A percentile compares a stretch with the other conserved stretches of the same genome.
Conservation (phyloP, 2,329 filamentous ascomycete species). For the Xylariaceae sp. region DNA sequence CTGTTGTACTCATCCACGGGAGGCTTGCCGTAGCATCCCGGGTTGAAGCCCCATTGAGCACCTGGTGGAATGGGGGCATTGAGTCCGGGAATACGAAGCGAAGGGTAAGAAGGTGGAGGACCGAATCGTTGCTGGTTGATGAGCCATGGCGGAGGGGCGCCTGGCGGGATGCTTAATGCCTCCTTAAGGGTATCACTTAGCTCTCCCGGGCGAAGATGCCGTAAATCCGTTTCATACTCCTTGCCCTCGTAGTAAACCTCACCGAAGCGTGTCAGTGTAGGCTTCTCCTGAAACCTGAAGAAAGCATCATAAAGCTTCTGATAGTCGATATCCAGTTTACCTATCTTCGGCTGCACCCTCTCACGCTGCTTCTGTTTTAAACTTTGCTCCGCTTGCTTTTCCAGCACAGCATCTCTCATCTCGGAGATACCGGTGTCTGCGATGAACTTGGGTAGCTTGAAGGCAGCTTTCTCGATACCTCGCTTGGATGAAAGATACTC, state of each 20-base stretch:
- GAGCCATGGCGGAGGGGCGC: slow-evolving; percentile 93
- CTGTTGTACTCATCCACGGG: slow-evolving; percentile 92
- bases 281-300: slow-evolving; percentile 97
- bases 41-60: slow-evolving; percentile 91
- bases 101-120: slow-evolving; percentile 90
- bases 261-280: slow-evolving; percentile 88
- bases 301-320: slow-evolving; percentile 98
- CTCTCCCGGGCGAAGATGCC: slow-evolving; percentile 87
- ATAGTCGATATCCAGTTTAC: slow-evolving; percentile 97
- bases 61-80: slow-evolving; percentile 91
- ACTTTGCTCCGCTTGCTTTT: slow-evolving; percentile 90
- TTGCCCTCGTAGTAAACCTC: slow-evolving; percentile 99
- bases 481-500: slow-evolving; percentile 97
- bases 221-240: slow-evolving; percentile 93
- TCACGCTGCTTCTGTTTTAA: slow-evolving; percentile 96
- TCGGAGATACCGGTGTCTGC: slow-evolving; percentile 96
- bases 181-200: slow-evolving; percentile 88
- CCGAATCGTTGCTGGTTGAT: slow-evolving; percentile 96
- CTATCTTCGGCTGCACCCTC: slow-evolving; percentile 92
- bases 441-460: slow-evolving; percentile 93
- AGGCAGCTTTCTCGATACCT: slow-evolving; percentile 93
- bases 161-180: slow-evolving; percentile 89
- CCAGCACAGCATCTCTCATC: slow-evolving; percentile 94
- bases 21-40: slow-evolving; percentile 94
- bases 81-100: slow-evolving; percentile 90